Evolutionary conservation across 2,329 filamentous ascomycete species (phyloP), one percentile per base, ranked within the genome.

Genomic region (Phialophora chinensis): DNA sequence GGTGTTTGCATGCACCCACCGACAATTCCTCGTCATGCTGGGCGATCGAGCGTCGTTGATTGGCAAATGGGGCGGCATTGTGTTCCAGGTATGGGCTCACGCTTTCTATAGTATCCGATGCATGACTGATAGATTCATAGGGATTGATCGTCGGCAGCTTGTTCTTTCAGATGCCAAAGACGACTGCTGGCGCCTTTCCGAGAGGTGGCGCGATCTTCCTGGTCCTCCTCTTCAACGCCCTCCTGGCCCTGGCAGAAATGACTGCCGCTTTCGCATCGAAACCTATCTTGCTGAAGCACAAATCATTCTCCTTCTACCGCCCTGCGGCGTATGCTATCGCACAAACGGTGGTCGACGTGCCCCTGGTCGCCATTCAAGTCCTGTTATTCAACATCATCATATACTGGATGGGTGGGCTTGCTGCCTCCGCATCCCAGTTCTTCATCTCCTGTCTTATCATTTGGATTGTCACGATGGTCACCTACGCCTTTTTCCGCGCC

Each of bases 221-320:
- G 72, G 82, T 87, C 64, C 76, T 90, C 1, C 78, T 90, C 1
- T 89, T 88, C 78, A 89, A 89, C 70, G 82, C 87, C 11, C 78
- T 90, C 8, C 79, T 89, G 35, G 86, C 87, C 3, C 74, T 89
- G 55, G 84, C 85, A 4, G 87, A 90, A 72, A 80, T 88, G 49
- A 87, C 87, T 0, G 77, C 86, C 1, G 83, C 87, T 0, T 91
- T 90, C 69, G 77, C 83, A 56, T 84, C 83, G 25, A 85, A 88
- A 53, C 88, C 88, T 0, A 90, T 91, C 63, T 76, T 91, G 47
- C 78, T 90, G 61, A 91, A 91, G 75, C 89, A 91, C 76, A 90
- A 90, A 73, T 87, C 84, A 27, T 91, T 90, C 69, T 87, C 87
- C 0, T 90, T 91, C 75, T 90, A 90, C 69, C 85, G 85, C 3